Base-by-base conservation (phyloP, 2,329 filamentous ascomycete genomes). In the Bimuria novae-zelandiae region DNA sequence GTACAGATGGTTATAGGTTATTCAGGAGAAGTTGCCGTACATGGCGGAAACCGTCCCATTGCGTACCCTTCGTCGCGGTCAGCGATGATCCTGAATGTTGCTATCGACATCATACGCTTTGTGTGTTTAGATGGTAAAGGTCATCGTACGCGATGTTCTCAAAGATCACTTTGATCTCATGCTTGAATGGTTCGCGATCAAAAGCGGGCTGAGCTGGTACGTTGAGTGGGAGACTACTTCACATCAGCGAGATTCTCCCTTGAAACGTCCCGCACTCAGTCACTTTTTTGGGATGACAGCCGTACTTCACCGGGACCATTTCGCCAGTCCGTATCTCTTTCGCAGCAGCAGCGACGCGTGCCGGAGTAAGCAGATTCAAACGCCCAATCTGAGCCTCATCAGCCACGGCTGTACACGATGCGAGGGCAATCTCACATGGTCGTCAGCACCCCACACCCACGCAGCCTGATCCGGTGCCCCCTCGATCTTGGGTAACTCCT, bases 361-460 rank as follows among this genome's bases (percentile, higher is more conserved):
- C 68, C 0, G 82, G 82, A 0, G 82, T 85, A 14, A 84, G 72
- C 7, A 85, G 77, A 52, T 85, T 85, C 37, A 85, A 63, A 39
- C 82, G 75, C 11, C 79, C 79, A 46, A 79, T 70, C 75, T 72
- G 69, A 63, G 63, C 21, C 35, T 23, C 19, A 37, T 40, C 10
- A 22, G 22, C 16, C 16, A 27, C 7, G 36, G 44, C 36, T 6
- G 7, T 40, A 22, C 8, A 19, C 12, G 14, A 10, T 7, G 7
- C 2, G 10, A 44, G 12, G 11, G 7, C 11, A 6, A 14, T 3
- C 61, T n/a, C 58, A 82, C 77, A 57, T 77, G 72, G 59, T 84
- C 82, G 63, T 83, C 74, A 35, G 80, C 74, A 11, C 83, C 83
- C 83, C 83, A 85, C 22, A 84, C 79, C 83, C 83, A 86, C 16